Evolutionary conservation across 2,329 filamentous ascomycete genomes (phyloP), one percentile per base, ranked within the genome.

Genomic region (Colletotrichum australisinense): DNA sequence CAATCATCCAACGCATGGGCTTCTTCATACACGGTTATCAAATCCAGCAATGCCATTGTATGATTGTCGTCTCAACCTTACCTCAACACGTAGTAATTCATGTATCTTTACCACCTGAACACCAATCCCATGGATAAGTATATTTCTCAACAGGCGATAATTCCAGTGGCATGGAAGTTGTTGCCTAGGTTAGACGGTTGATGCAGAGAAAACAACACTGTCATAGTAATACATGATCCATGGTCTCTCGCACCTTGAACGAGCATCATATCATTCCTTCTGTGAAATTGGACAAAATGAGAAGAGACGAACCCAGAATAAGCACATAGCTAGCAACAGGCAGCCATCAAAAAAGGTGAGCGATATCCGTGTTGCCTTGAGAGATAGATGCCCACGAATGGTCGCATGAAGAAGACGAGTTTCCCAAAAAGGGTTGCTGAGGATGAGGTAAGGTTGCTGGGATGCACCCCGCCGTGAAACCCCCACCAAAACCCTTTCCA

Each of bases 391-490:
- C 52, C 30, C 14, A 16, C 16, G 8, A 14, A 7, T 53, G 52
- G 26, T 55, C n/a, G 62, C 62, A 38, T 24, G 19, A 16, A 19
- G 46, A 42, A n/a, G 28, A 53, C 14, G 42, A 32, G 38, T 67
- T 55, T 42, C 28, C 22, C 53, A 19, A 28, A 49, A 42, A n/a
- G 80, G 60, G 82, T 82, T 56, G 19, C 22, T 26, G 35, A 58
- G 64, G 69, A 64, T 69, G 65, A 72, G 57, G 58, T 69, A 72
- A 69, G 57, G 59, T 46, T 67, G 57, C 58, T 28, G 57, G 52
- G 65, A 55, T 69, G 38, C 46, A 63, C 64, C 63, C 69, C 69
- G 63, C 69, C 69, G n/a, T 26, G 49, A 72, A 59, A 72, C 38
- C 53, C 65, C 69, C 49, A 69, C 65, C 59, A 59, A 53, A 59